Base-by-base conservation (phyloP, 495 filamentous ascomycete species). In the Amorphotheca resinae region DNA sequence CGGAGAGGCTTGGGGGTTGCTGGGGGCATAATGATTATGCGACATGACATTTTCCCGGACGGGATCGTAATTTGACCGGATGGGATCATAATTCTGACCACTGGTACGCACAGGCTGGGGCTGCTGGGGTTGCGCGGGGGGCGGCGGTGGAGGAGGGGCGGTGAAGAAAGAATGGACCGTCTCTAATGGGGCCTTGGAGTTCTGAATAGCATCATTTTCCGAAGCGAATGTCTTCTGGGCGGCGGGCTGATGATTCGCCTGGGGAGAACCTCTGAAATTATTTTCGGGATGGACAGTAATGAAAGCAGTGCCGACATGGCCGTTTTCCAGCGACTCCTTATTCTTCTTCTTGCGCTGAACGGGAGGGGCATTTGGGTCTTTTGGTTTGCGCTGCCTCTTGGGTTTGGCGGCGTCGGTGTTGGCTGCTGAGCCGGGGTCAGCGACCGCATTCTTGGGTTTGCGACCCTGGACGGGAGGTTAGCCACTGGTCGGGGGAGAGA, bases 51-150 rank as follows among this genome's bases (percentile, higher is more conserved):
- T 63, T 50, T 70, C 62, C 38, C 63, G 50, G 45, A 73, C 64
- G 18, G 69, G 57, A 59, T 81, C 76, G 52, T 79, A 77, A 42
- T 78, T 73, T 46, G 72, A 82, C 33, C 87, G 73, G 53, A 95
- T 81, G 1, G 87, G 87, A 60, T 95, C 87, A 55, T 86, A 95
- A 50, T 81, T 82, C 51, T 84, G 83, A 33, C 85, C 79, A 52
- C 81, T 85, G 0, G 80, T 69, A 2, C 70, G 62, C 18, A 66
- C 64, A 11, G 69, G 62, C 14, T 63, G 56, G 20, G 37, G 44
- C 7, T 9, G 22, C 21, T 57, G 61, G 18, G 16, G 34, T 14
- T 23, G 15, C n/a, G 30, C 42, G 7, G 18, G 39, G 26, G 39
- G 33, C 17, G 64, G 59, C 22, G 33, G 37, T 8, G 57, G 57